Evolutionary conservation across 2,329 filamentous ascomycete species (phyloP).

Genomic region (Aureobasidium sp.): DNA sequence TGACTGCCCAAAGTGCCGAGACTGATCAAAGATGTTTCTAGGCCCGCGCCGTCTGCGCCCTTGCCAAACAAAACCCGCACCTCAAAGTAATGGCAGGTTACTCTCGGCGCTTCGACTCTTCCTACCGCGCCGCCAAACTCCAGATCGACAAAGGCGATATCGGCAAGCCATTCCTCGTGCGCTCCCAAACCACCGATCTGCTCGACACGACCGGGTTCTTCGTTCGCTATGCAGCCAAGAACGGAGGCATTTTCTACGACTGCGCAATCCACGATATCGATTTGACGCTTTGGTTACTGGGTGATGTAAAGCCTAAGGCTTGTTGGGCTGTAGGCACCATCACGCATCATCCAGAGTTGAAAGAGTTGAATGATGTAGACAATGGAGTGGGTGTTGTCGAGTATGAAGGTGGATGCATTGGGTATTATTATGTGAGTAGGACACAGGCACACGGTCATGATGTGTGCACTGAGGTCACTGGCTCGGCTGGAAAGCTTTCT

Average conservation of each 20-base stretch:
- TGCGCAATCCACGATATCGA: conserved; percentile 33
- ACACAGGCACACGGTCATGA: conserved; percentile 63
- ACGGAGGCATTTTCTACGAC: conserved; percentile 33
- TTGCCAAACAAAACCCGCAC: too few relatives aligned
- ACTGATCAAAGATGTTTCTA: too few relatives aligned
- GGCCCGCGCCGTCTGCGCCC: too few relatives aligned
- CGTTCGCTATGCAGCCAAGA: conserved; percentile 5
- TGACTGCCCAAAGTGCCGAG: too few relatives aligned
- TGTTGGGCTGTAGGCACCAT: conserved; percentile 49
- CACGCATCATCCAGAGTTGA: conserved; percentile 49
- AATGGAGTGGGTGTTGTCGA: conserved; percentile 58
- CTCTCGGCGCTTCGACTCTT: conserved; percentile 31
- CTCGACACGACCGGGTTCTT: conserved; percentile 22
- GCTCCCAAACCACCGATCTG: conserved; percentile 34
- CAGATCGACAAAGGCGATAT: conserved; percentile 26
- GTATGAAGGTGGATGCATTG: conserved; percentile 54
- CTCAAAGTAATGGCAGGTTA: conserved; percentile 34
- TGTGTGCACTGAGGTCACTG: conserved; percentile 58
- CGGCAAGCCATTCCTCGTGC: conserved; percentile 30
- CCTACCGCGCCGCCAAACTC: conserved; percentile 26
- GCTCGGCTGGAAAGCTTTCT: conserved; percentile 53
- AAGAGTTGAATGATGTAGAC: conserved; percentile 50
- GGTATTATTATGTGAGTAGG: conserved; percentile 54
- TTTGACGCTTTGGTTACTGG: conserved; percentile 29
- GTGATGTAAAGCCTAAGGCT: conserved; percentile 41